Percentiles rank a stretch among this genome's conserved stretches.
Conservation (phyloP, 1,284 basidiomycete genomes). For the Boletus sp. region DNA sequence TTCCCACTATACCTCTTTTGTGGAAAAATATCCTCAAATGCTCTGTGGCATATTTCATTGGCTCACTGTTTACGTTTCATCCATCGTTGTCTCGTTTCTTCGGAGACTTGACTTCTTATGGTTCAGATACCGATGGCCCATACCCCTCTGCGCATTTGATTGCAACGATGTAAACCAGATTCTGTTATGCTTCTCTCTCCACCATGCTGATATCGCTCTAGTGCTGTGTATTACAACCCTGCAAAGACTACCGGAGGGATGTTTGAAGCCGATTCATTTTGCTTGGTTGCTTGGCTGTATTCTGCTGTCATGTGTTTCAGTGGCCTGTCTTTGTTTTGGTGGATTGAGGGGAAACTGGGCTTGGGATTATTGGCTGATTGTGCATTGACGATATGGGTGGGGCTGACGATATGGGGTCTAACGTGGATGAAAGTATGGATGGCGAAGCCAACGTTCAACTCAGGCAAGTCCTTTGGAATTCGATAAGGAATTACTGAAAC, state of each 20-base stretch:
- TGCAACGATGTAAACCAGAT: constrained; percentile 68
- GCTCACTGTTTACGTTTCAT: constrained; percentile 89
- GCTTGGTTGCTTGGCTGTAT: constrained; percentile 68
- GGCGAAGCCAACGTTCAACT: constrained; percentile 85
- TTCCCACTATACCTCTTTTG: constrained; percentile 46
- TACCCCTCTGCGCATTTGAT: constrained; percentile 85
- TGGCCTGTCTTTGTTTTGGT: constrained; percentile 75
- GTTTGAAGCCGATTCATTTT: constrained; percentile 84
- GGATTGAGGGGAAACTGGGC: constrained; percentile 64
- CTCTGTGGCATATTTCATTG: constrained; percentile 85
- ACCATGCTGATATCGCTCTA: constrained; percentile 28
- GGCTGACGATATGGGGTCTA: constrained; percentile 73
- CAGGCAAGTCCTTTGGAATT: constrained; percentile 49
- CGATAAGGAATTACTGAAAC: background rate
- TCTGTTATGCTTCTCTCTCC: background rate
- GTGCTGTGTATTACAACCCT: constrained; percentile 78
- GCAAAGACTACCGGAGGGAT: constrained; percentile 87
- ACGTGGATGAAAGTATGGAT: constrained; percentile 92
- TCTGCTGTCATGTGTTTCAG: constrained; percentile 71
- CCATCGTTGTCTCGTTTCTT: constrained; percentile 64
- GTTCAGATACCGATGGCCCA: constrained; percentile 42
- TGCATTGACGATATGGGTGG: constrained; percentile 77
- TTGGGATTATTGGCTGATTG: constrained; percentile 67
- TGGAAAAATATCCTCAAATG: constrained; percentile 86
- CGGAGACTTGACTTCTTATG: constrained; percentile 56